Evolutionary conservation across 2,329 filamentous ascomycete species (phyloP), one percentile per base, ranked within the genome.

Genomic region (Knufia fluminis): DNA sequence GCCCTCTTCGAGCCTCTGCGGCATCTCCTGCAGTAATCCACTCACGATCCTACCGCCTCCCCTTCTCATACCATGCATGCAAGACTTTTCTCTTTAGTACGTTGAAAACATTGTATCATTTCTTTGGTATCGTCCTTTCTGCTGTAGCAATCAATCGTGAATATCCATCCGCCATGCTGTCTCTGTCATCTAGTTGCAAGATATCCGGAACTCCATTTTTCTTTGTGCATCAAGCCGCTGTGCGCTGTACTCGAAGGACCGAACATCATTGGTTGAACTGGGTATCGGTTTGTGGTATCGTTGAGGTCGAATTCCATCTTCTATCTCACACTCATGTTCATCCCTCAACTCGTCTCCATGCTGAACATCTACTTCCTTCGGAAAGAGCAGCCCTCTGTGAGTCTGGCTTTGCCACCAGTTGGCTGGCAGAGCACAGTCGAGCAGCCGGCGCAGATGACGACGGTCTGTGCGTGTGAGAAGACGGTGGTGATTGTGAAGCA

Each of bases 401-500:
- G 80, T 73, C 92, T 82, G 70, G 92, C 92, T 83, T 98, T 98
- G 69, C 92, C 92, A 83, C 92, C 92, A 65, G 92, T 98, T 62
- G 92, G 92, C 76, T 98, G 92, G 87, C 92, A 98, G 60, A 98
- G 87, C 64, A 98, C 92, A 67, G 94, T 96, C 68, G 91, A 95
- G 87, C 92, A 98, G 68, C 92, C 92, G 70, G 89, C 89, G 85
- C 92, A 98, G 82, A 97, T 94, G 75, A 98, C 92, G 73, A 98
- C 92, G 72, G 92, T 98, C 82, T 98, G 92, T 74, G 92, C 92
- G 82, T 98, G 92, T 60, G 91, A 97, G 87, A 97, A 98, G 76
- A 98, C 92, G 74, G 92, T 98, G 74, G 92, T 98, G 83, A 98
- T 98, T 75, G 90, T 96, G 85, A 97, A 98, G 87, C 92, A 98